Evolutionary conservation across 73 alveolate genomes (phyloP).

Genomic region (Loxodes magnus): DNA sequence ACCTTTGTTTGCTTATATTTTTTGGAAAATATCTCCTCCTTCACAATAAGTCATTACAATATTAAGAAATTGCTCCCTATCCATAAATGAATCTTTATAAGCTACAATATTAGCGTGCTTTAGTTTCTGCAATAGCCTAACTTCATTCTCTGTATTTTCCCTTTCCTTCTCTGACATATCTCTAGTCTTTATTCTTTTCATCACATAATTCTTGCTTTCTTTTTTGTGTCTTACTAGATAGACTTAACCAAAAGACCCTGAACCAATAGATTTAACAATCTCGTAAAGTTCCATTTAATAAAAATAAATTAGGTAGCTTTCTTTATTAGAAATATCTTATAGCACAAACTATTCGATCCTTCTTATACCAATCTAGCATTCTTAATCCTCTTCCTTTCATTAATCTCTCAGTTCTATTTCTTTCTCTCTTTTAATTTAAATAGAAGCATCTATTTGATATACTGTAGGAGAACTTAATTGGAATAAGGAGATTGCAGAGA

Average conservation of each 20-base stretch:
- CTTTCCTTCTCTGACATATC: constrained; percentile 89
- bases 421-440: too few species aligned
- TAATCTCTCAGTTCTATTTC: too few species aligned
- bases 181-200: constrained; percentile 82
- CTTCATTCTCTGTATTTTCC: constrained; percentile 94
- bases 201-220: constrained; percentile 86
- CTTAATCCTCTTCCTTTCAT: too few species aligned
- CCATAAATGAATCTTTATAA: constrained; percentile 91
- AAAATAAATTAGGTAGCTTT: too few species aligned
- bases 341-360: too few species aligned
- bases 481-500: too few species aligned
- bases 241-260: constrained; percentile 94
- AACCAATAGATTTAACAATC: constrained; percentile 83
- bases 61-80: constrained; percentile 78
- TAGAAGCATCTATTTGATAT: too few species aligned
- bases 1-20: constrained; percentile 82
- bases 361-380: too few species aligned
- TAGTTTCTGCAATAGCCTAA: constrained; percentile 72
- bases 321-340: too few species aligned
- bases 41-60: constrained; percentile 97
- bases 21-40: constrained; percentile 95
- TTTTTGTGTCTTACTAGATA: constrained; percentile 84
- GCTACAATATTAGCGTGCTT: constrained; percentile 96
- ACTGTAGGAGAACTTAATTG: too few species aligned
- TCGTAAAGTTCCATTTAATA: constrained; percentile 95